A percentile compares a stretch with the other conserved stretches of the same genome.
Conservation (phyloP, 768 basidiomycete genomes). For the Tephrocybe sp. region DNA sequence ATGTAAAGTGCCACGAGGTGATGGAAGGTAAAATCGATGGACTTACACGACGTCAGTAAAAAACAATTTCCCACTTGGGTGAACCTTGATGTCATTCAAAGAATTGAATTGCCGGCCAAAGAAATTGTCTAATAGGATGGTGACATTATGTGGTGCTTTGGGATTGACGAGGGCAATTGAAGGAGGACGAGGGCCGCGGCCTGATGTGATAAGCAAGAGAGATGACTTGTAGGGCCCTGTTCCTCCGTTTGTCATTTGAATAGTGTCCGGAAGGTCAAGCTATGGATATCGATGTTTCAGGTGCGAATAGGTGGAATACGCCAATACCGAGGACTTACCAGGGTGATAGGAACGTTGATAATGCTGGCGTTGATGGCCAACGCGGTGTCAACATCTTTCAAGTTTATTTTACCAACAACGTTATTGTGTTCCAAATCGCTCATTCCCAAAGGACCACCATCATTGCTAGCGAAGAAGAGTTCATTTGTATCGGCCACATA, state of each 20-base stretch:
- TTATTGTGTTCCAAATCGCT: conserved; percentile 66
- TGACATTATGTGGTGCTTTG: conserved; percentile 58
- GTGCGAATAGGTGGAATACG: not conserved
- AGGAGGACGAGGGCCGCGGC: conserved; percentile 60
- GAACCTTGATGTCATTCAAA: conserved; percentile 74
- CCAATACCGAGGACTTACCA: conserved; percentile 26
- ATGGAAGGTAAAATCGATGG: not conserved
- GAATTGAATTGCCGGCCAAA: conserved; percentile 82
- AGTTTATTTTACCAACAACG: conserved; percentile 56
- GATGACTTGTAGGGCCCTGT: conserved; percentile 60
- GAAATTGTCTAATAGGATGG: conserved; percentile 73
- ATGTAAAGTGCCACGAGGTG: not conserved
- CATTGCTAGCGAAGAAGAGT: conserved; percentile 70
- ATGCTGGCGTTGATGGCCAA: conserved; percentile 31
- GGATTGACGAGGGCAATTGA: conserved; percentile 67
- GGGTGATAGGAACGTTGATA: conserved; percentile 49
- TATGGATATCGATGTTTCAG: conserved; percentile 21
- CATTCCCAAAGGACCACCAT: conserved; percentile 61
- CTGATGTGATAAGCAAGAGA: conserved; percentile 62
- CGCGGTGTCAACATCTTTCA: conserved; percentile 52
- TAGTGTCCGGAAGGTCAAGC: conserved; percentile 54
- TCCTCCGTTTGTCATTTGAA: conserved; percentile 72
- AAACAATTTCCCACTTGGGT: conserved; percentile 67
- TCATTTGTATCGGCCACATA: conserved; percentile 67
- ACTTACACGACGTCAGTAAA: conserved; percentile 72